Evolutionary conservation across 495 filamentous ascomycete genomes (phyloP).

Genomic region (Venustampulla echinocandica): DNA sequence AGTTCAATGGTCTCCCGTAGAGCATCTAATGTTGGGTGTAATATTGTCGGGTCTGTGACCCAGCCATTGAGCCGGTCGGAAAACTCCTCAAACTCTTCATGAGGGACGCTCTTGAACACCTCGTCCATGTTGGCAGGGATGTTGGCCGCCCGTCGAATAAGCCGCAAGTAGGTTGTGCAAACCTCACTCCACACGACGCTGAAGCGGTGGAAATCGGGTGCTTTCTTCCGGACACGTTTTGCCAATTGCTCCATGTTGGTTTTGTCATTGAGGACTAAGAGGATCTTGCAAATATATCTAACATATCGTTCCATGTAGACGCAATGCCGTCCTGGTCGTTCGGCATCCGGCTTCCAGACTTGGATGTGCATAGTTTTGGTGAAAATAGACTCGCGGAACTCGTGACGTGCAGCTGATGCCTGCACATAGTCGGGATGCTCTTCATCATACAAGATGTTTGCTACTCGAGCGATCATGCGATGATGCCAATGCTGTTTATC

Average conservation of each 20-base stretch:
- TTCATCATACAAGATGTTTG: slow-evolving; percentile 63
- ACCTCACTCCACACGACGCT: slow-evolving; percentile 75
- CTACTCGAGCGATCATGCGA: slow-evolving; percentile 73
- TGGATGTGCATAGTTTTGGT: slow-evolving; percentile 91
- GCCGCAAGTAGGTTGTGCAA: slow-evolving; percentile 62
- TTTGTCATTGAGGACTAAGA: slow-evolving; percentile 69
- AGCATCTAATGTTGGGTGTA: slow-evolving; percentile 51
- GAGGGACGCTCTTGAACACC: slow-evolving; percentile 66
- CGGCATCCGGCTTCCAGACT: slow-evolving; percentile 92
- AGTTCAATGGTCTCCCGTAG: slow-evolving; percentile 79
- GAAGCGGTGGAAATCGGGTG: slow-evolving; percentile 79
- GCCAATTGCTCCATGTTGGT: slow-evolving; percentile 71
- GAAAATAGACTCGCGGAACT: slow-evolving; percentile 80
- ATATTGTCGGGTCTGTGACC: slow-evolving; percentile 28
- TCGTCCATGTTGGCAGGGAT: slow-evolving; percentile 64
- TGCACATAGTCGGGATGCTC: slow-evolving; percentile 13
- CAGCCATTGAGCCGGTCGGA: slow-evolving; percentile 42
- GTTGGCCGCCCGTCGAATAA: slow-evolving; percentile 60
- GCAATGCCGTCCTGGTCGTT: slow-evolving; percentile 85
- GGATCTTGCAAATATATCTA: slow-evolving; percentile 64
- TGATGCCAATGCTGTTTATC: slow-evolving; percentile 98
- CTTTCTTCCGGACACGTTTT: slow-evolving; percentile 72
- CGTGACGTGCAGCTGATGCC: slow-evolving; percentile 58
- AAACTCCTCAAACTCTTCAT: slow-evolving; percentile 67
- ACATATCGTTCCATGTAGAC: slow-evolving; percentile 91